Percentiles rank a stretch among this genome's conserved stretches.
These are phyloP conservation scores for Elongisporangium senticosum DNA, from an alignment of 352 stramenopile genomes.

Conservation along the genomic window DNA sequence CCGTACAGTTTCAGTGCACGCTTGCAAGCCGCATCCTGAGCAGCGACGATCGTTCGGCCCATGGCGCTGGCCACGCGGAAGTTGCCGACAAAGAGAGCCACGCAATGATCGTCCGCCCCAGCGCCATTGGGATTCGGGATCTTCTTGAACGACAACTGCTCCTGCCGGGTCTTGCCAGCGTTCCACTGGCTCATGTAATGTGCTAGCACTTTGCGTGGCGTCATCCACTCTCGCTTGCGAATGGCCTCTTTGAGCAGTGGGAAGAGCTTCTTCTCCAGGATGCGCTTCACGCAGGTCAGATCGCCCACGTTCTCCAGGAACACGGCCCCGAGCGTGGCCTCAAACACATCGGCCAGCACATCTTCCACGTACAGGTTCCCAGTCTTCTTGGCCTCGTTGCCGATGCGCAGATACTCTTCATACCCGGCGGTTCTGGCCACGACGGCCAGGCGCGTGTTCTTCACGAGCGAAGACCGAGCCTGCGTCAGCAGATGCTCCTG, in stretches of 20 bases:
- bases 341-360: conserved; percentile 76
- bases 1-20: conserved; percentile 62
- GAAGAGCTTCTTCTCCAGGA: conserved; percentile 62
- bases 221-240: conserved; percentile 78
- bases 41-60: conserved; percentile 61
- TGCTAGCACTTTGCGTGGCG: conserved; percentile 57
- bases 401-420: conserved; percentile 67
- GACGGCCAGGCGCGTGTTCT: conserved; percentile 69
- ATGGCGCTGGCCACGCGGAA: conserved; percentile 50
- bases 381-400: conserved; percentile 48
- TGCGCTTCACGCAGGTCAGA: conserved; percentile 48
- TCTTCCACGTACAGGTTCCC: conserved; percentile 69
- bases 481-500: conserved; percentile 78
- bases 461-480: conserved; percentile 77
- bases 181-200: conserved; percentile 64
- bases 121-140: conserved; percentile 22
- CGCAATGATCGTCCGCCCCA: conserved; percentile 26
- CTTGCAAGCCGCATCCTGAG: conserved; percentile 65
- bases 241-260: conserved; percentile 69
- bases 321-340: conserved; percentile 68
- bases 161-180: conserved; percentile 15
- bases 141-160: conserved; percentile 49
- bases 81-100: conserved; percentile 66
- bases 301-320: conserved; percentile 67
- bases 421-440: conserved; percentile 57